A percentile compares a stretch with the other conserved stretches of the same genome.
These are phyloP conservation scores for Plasmodium sp. DNA, from an alignment of 169 alveolate genomes.

Conservation along the genomic window DNA sequence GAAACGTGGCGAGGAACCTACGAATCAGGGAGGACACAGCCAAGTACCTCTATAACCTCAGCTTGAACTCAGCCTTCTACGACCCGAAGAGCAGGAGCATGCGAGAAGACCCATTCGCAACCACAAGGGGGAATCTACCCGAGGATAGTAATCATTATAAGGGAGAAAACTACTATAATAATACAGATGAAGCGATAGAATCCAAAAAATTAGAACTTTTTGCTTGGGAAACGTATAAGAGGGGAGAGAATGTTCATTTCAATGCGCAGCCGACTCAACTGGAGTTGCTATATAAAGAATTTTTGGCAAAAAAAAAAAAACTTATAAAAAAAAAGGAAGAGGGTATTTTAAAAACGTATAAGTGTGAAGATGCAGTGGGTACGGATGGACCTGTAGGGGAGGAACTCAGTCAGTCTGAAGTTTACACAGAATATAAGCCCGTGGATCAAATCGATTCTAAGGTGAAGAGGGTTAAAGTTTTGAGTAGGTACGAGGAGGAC, in stretches of 20 bases:
- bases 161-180: conserved; percentile 91
- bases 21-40: conserved; percentile 98
- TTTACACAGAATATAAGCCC: conserved; percentile 74
- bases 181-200: conserved; percentile 86
- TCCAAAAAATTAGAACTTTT: conserved; percentile 86
- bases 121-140: conserved; percentile 54
- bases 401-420: conserved; percentile 62
- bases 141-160: conserved; percentile 84
- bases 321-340: conserved; percentile 74
- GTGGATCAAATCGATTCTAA: neutral
- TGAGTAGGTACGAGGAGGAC: conserved; percentile 88
- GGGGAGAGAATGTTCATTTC: conserved; percentile 86
- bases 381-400: neutral
- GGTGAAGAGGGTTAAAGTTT: conserved; percentile 17
- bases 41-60: conserved; percentile 94
- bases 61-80: conserved; percentile 95
- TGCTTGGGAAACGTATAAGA: conserved; percentile 92
- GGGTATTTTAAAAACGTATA: conserved; percentile 76
- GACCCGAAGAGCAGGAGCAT: conserved; percentile 97
- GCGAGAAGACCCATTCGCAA: conserved; percentile 93
- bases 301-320: conserved; percentile 76
- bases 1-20: conserved; percentile 91
- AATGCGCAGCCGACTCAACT: conserved; percentile 90
- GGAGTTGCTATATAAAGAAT: conserved; percentile 84
- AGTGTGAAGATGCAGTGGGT: conserved; percentile 51